A percentile compares a stretch with the other conserved stretches of the same genome.
Conservation (phyloP, 2,329 filamentous ascomycete genomes). For the Colletotrichum siamense region DNA sequence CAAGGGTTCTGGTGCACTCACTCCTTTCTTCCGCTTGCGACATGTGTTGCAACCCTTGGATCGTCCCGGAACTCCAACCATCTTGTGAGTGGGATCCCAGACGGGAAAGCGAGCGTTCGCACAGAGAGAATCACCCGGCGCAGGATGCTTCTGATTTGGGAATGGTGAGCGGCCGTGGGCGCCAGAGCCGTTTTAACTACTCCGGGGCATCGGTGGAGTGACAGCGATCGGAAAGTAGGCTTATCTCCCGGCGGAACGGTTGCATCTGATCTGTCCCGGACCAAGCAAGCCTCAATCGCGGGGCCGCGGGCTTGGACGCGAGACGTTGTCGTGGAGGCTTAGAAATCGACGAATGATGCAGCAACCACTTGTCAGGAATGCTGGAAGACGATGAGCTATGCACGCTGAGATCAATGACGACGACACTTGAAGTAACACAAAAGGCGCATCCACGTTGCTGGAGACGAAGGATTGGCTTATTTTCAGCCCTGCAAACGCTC, state of each 20-base stretch:
- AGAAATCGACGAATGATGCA: neutral
- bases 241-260: neutral
- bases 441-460: neutral
- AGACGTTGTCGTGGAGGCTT: neutral
- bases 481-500: neutral
- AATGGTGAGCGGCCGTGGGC: neutral
- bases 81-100: neutral
- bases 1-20: neutral
- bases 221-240: neutral
- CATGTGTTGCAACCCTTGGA: slow-evolving; percentile 26
- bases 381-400: neutral
- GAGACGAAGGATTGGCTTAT: neutral
- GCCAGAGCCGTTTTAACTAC: neutral
- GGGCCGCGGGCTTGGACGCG: neutral
- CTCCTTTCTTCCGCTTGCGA: slow-evolving; percentile 25
- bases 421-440: neutral
- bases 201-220: neutral
- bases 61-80: slow-evolving; percentile 25
- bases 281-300: neutral
- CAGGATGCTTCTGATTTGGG: slow-evolving; percentile 7
- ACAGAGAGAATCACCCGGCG: neutral
- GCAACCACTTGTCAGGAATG: neutral
- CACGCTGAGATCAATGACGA: neutral
- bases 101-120: neutral
- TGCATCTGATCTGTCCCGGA: neutral